A percentile compares a stretch with the other conserved stretches of the same genome.
Conservation (phyloP, 768 basidiomycete genomes). For the Trametes sanguinea region DNA sequence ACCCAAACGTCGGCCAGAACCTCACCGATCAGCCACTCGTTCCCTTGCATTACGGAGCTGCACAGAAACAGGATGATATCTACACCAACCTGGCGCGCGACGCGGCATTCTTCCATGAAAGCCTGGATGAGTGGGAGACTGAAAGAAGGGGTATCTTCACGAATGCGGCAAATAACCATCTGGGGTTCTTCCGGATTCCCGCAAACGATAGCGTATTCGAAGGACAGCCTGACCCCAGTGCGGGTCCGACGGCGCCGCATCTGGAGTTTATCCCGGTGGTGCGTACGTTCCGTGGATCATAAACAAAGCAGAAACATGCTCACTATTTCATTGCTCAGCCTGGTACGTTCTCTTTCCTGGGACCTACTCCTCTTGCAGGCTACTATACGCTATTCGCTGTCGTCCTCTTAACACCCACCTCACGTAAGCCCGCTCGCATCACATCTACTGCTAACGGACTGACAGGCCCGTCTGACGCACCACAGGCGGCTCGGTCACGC, state of each 20-base stretch:
- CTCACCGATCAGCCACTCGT: conserved; percentile 31
- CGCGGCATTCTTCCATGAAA: conserved; percentile 7
- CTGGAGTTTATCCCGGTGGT: conserved; percentile 15
- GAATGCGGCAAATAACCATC: conserved; percentile 2
- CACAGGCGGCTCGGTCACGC: conserved; percentile 32
- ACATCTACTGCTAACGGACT: too few relatives aligned
- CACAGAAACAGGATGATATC: conserved; percentile 17
- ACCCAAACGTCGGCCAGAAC: conserved; percentile 34
- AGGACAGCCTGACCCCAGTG: conserved; percentile 12
- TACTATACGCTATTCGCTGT: conserved; percentile 22
- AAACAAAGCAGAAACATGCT: too few relatives aligned
- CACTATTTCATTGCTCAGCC: neutral
- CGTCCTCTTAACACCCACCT: conserved; percentile 25
- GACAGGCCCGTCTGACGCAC: conserved; percentile 29
- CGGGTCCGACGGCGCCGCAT: conserved; percentile 20
- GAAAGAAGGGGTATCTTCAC: conserved; percentile 16
- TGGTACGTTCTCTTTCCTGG: neutral
- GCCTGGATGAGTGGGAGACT: conserved; percentile 20
- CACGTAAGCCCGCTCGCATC: conserved; percentile 20
- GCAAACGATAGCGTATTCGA: conserved; percentile 3
- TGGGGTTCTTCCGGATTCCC: conserved; percentile 16
- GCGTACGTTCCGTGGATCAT: neutral
- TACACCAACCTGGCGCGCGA: conserved; percentile 6
- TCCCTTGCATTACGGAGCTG: neutral
- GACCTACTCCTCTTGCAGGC: conserved; percentile 11